Conservation (phyloP, 73 alveolate genomes). For the Diophrys appendiculata region DNA sequence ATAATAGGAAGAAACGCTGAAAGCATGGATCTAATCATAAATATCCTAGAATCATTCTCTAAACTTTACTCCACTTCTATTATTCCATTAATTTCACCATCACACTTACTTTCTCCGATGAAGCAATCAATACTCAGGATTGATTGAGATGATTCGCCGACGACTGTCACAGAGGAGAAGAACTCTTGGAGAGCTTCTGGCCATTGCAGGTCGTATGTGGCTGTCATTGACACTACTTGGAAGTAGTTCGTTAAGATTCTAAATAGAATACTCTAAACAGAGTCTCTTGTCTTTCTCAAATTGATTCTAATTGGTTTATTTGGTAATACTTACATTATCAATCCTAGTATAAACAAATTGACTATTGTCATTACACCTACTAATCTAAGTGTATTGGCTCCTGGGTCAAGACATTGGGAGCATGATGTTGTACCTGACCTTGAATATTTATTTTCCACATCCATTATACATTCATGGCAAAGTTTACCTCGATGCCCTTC, state of each 20-base stretch:
- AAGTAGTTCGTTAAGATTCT: conserved; percentile 9
- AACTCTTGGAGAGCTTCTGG: background rate
- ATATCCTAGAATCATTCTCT: background rate
- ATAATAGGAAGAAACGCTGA: background rate
- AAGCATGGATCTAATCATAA: background rate
- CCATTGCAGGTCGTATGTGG: background rate
- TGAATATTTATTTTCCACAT: background rate
- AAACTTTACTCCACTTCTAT: background rate
- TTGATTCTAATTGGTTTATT: background rate
- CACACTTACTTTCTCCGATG: conserved; percentile 1
- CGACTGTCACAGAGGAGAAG: background rate
- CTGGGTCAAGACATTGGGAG: background rate
- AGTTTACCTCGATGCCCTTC: background rate
- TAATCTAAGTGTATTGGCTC: background rate
- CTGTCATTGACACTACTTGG: background rate
- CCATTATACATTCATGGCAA: background rate
- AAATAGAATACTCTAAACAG: background rate
- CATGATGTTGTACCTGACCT: background rate
- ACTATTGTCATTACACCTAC: background rate
- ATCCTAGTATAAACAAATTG: background rate
- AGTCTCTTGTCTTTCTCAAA: background rate
- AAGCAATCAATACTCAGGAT: conserved; percentile 4
- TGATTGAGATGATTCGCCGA: background rate
- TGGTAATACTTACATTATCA: background rate
- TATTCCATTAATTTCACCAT: background rate